phyloP scores from a whole-genome alignment of 1,139 yeast species.

The Saccharomyces hybrid region DNA sequence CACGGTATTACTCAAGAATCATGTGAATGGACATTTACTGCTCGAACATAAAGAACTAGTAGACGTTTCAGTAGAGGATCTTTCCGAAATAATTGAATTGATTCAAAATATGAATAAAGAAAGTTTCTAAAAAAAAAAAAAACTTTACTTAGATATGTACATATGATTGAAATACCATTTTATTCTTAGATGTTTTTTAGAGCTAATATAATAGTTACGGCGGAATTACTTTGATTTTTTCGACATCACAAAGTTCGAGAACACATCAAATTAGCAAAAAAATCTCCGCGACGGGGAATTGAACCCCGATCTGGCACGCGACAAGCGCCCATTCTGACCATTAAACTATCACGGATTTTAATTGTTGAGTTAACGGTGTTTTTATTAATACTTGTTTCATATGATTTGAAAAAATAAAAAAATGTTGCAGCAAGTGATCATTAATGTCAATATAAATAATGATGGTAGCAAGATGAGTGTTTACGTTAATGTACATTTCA shows the following conservation, averaged over 20 bases:
- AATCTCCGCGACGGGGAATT: slow-evolving; percentile 35
- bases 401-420: too few species aligned
- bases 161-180: not conserved
- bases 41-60: slow-evolving; percentile 33
- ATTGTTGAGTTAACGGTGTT: too few species aligned
- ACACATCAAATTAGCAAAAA: slow-evolving; percentile 5
- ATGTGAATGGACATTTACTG: slow-evolving; percentile 38
- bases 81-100: slow-evolving; percentile 38
- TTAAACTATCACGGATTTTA: slow-evolving; percentile 30
- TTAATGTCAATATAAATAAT: too few species aligned
- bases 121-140: not conserved
- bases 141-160: not conserved
- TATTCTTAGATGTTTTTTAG: not conserved
- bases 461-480: too few species aligned
- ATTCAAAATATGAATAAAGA: slow-evolving; percentile 13
- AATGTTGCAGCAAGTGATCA: too few species aligned
- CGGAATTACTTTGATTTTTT: too few species aligned
- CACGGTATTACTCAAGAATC: slow-evolving; percentile 44
- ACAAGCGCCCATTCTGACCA: slow-evolving; percentile 35
- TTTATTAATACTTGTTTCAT: too few species aligned
- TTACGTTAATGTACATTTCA: too few species aligned
- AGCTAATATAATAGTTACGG: not conserved
- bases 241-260: too few species aligned
- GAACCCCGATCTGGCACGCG: slow-evolving; percentile 36
- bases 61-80: slow-evolving; percentile 37